phyloP scores from a whole-genome alignment of 1,139 yeast species.

The Protomyces arabidopsidicola region DNA sequence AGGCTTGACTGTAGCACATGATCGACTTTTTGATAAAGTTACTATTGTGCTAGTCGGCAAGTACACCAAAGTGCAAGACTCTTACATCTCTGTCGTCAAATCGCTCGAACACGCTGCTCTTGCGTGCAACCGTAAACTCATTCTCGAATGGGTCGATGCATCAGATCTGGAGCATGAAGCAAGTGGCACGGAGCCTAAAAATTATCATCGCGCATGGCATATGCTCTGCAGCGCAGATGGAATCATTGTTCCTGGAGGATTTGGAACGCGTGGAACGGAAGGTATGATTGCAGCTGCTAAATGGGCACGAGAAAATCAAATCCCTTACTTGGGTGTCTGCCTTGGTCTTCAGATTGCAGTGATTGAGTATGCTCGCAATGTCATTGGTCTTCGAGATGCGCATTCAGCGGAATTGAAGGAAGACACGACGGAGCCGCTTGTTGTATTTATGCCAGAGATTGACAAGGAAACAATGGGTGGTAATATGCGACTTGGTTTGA shows the following conservation, averaged over 20 bases:
- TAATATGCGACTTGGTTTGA: slow-evolving; percentile 95
- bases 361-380: slow-evolving; percentile 83
- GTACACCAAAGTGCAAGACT: slow-evolving; percentile 91
- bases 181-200: slow-evolving; percentile 54
- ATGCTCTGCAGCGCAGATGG: slow-evolving; percentile 92
- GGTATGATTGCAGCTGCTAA: slow-evolving; percentile 97
- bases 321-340: slow-evolving; percentile 95
- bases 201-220: slow-evolving; percentile 95
- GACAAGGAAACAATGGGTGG: slow-evolving; percentile 96
- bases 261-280: slow-evolving; percentile 94
- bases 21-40: slow-evolving; percentile 76
- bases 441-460: slow-evolving; percentile 97
- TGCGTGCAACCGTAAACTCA: slow-evolving; percentile 77
- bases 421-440: slow-evolving; percentile 63
- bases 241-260: slow-evolving; percentile 96
- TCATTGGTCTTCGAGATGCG: slow-evolving; percentile 62
- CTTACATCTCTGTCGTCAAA: slow-evolving; percentile 90
- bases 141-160: slow-evolving; percentile 94
- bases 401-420: slow-evolving; percentile 84
- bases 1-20: slow-evolving; percentile 61
- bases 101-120: slow-evolving; percentile 92
- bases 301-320: slow-evolving; percentile 92
- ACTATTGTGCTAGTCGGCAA: slow-evolving; percentile 96
- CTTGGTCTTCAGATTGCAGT: slow-evolving; percentile 97
- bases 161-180: slow-evolving; percentile 72